Percentiles rank a stretch among this genome's conserved stretches.
Conservation (phyloP, 108 stramenopile genomes). For the Pseudonitzschia delicatissima region DNA sequence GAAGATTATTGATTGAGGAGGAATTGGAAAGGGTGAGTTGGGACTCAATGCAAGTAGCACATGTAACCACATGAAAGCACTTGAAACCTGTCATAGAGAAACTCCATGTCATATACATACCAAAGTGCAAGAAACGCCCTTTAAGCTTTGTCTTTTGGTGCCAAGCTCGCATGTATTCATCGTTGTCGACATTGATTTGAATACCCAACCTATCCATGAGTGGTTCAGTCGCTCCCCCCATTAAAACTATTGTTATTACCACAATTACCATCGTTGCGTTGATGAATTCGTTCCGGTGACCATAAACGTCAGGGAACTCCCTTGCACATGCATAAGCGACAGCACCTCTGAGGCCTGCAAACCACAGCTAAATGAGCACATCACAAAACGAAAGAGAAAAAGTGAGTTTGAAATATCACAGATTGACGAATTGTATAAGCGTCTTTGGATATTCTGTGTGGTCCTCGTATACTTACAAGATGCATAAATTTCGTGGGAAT, state of each 20-base stretch:
- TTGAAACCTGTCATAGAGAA: neutral
- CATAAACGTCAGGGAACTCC: slow-evolving; percentile 52
- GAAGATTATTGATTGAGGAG: too few relatives aligned
- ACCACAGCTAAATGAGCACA: slow-evolving; percentile 53
- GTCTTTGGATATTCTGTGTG: neutral
- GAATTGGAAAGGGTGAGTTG: neutral
- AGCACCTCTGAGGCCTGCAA: slow-evolving; percentile 72
- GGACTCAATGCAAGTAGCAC: neutral
- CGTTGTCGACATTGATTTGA: slow-evolving; percentile 49
- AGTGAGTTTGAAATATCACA: neutral
- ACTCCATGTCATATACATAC: slow-evolving; percentile 11
- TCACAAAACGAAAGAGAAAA: neutral
- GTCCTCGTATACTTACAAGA: slow-evolving; percentile 1
- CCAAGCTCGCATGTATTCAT: slow-evolving; percentile 50
- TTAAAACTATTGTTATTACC: slow-evolving; percentile 45
- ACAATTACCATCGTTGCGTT: slow-evolving; percentile 62
- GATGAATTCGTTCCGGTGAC: slow-evolving; percentile 41
- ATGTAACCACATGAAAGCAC: neutral
- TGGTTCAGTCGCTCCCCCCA: slow-evolving; percentile 53
- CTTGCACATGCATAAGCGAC: slow-evolving; percentile 73
- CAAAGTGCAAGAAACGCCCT: slow-evolving; percentile 42
- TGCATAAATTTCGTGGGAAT: slow-evolving; percentile 50
- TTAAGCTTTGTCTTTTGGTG: slow-evolving; percentile 23
- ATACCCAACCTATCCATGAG: slow-evolving; percentile 42
- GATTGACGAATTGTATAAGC: neutral